phyloP scores from a whole-genome alignment of 441 rosid genomes.

The Jatropha podagrica region DNA sequence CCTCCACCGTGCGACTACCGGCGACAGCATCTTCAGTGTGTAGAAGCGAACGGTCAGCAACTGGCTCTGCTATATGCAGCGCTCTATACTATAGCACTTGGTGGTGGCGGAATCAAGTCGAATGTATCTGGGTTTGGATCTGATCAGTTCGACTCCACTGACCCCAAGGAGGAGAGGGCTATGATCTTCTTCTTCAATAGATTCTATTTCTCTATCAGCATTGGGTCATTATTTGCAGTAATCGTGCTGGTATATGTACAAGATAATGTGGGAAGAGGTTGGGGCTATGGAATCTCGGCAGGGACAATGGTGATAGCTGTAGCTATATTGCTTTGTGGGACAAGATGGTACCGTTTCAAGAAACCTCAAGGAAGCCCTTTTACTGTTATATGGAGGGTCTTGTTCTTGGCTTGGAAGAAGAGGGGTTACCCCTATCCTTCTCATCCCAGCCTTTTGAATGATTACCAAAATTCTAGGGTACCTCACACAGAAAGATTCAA shows the following conservation, averaged over 20 bases:
- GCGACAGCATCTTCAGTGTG: constrained; percentile 56
- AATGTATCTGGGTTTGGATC: constrained; percentile 89
- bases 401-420: constrained; percentile 75
- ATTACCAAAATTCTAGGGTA: constrained; percentile 52
- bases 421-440: constrained; percentile 48
- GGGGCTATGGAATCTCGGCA: constrained; percentile 88
- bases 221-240: constrained; percentile 75
- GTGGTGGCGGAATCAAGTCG: constrained; percentile 93
- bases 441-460: constrained; percentile 58
- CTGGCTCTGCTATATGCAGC: constrained; percentile 74
- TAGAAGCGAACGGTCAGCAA: constrained; percentile 64
- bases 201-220: constrained; percentile 75
- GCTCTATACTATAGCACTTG: constrained; percentile 74
- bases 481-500: constrained; percentile 55
- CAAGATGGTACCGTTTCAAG: constrained; percentile 64
- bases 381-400: constrained; percentile 71
- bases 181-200: constrained; percentile 93
- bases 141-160: constrained; percentile 71
- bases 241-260: constrained; percentile 78
- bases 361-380: constrained; percentile 86
- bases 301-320: constrained; percentile 77
- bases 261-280: constrained; percentile 87
- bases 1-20: constrained; percentile 71
- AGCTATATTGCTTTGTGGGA: constrained; percentile 55
- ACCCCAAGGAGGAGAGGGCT: constrained; percentile 74